Percentiles rank a stretch among this genome's conserved stretches.
phyloP scores from a whole-genome alignment of 306 rosid species.

The Hippophae gyantsensis region DNA sequence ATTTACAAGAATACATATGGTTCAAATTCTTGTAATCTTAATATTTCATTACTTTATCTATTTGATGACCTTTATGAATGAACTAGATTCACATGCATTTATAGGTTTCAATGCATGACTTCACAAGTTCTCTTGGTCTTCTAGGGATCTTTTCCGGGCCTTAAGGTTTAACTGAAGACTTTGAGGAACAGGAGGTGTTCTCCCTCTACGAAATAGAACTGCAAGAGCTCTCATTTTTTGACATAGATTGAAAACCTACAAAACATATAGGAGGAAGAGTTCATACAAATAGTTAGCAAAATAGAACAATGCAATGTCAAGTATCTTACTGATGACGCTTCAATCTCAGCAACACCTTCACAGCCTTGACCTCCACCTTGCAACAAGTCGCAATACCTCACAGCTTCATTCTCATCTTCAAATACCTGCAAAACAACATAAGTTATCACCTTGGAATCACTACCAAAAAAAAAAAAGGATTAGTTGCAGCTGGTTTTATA shows the following conservation, averaged over 20 bases:
- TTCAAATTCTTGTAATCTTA: too few species aligned
- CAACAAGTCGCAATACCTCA: slow-evolving; percentile 74
- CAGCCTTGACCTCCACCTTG: slow-evolving; percentile 91
- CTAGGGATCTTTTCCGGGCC: slow-evolving; percentile 81
- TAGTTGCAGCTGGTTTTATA: neutral
- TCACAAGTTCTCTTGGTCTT: slow-evolving; percentile 64
- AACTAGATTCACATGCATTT: too few species aligned
- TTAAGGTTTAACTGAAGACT: slow-evolving; percentile 69
- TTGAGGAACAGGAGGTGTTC: slow-evolving; percentile 88
- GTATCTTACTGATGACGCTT: slow-evolving; percentile 80
- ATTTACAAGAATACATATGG: too few species aligned
- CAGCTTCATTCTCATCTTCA: slow-evolving; percentile 93
- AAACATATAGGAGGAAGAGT: slow-evolving; percentile 8
- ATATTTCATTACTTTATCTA: too few species aligned
- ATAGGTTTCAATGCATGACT: too few species aligned
- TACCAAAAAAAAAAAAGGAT: neutral
- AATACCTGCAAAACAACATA: slow-evolving; percentile 43
- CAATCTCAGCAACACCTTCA: slow-evolving; percentile 96
- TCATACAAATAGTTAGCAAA: neutral
- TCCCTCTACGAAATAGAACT: slow-evolving; percentile 86
- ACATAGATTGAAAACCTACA: slow-evolving; percentile 84
- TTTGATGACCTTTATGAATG: too few species aligned
- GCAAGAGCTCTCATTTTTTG: slow-evolving; percentile 87
- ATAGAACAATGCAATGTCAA: slow-evolving; percentile 1
- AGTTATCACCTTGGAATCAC: neutral